Evolutionary conservation across 139 green algal species (phyloP).

Genomic region (Chlorella sp.): DNA sequence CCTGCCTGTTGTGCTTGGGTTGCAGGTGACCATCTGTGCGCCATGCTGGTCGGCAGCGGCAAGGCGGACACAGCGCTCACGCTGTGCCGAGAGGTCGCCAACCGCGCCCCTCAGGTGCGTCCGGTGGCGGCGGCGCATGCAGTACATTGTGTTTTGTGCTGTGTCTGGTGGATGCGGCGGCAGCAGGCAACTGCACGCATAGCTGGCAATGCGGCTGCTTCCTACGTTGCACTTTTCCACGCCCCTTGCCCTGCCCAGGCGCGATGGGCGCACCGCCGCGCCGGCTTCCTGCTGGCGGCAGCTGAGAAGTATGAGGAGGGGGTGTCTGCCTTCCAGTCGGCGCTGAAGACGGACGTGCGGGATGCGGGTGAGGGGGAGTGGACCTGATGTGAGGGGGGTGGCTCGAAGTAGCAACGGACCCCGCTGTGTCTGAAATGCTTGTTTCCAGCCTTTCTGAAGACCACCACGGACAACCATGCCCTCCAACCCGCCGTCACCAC

Average conservation of each 20-base stretch:
- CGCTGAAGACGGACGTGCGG: conserved; percentile 44
- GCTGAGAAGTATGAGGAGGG: conserved; percentile 37
- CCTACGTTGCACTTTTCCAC: not conserved
- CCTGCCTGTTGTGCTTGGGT: not conserved
- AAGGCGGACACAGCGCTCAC: conserved; percentile 14
- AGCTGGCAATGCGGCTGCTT: not conserved
- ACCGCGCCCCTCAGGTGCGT: conserved; percentile 10
- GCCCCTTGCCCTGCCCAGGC: not conserved
- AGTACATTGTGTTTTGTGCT: not conserved
- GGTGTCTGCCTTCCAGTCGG: conserved; percentile 54
- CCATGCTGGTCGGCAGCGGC: conserved; percentile 30
- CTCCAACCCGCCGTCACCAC: too few species aligned
- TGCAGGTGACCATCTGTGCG: conserved; percentile 34
- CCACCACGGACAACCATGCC: too few species aligned
- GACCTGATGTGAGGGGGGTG: too few species aligned
- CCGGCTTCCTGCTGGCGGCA: conserved; percentile 16
- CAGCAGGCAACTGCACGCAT: not conserved
- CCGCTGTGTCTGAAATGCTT: too few species aligned
- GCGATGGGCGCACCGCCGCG: conserved; percentile 20
- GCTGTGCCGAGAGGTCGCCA: conserved; percentile 18
- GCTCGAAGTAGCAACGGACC: too few species aligned
- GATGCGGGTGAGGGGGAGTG: conserved; percentile 11
- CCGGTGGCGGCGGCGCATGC: too few species aligned
- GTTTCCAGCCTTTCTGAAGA: too few species aligned
- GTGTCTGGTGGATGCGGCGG: not conserved